These are phyloP conservation scores for Cylindrodendrum hubeiense DNA, from an alignment of 2,329 filamentous ascomycete genomes.

Conservation along the genomic window DNA sequence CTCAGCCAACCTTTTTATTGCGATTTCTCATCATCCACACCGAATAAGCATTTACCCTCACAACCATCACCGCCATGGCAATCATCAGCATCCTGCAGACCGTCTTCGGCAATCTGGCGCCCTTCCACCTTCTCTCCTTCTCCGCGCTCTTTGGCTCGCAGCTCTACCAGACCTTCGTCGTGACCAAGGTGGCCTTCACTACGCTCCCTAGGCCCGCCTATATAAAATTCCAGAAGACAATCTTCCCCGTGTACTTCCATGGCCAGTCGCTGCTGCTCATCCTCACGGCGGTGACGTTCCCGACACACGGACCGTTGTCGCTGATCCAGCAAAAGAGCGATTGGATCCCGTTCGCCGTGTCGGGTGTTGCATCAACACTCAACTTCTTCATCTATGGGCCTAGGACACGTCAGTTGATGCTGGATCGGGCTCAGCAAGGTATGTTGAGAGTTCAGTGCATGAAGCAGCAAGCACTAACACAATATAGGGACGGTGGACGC, in stretches of 20 bases:
- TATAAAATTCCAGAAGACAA: conserved; percentile 52
- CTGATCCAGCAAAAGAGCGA: conserved; percentile 45
- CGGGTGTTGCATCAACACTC: conserved; percentile 45
- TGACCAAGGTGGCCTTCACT: conserved; percentile 51
- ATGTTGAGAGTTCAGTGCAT: neutral
- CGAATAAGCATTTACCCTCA: neutral
- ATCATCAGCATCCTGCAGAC: conserved; percentile 23
- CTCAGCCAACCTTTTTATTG: neutral
- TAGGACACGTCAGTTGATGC: conserved; percentile 45
- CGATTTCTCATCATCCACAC: conserved; percentile 3
- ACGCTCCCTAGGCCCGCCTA: conserved; percentile 52
- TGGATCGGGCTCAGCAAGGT: conserved; percentile 44
- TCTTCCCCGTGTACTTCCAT: conserved; percentile 58
- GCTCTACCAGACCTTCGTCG: conserved; percentile 55
- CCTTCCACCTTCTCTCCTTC: conserved; percentile 54
- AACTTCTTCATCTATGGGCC: conserved; percentile 55
- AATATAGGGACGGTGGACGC: conserved; percentile 27
- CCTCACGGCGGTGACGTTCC: conserved; percentile 49
- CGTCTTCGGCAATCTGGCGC: conserved; percentile 43
- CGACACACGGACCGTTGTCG: conserved; percentile 47
- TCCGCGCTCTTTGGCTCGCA: conserved; percentile 55
- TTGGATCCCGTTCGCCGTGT: conserved; percentile 51
- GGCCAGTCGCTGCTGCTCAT: conserved; percentile 51
- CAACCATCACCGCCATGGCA: conserved; percentile 26
- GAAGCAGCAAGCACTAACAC: conserved; percentile 4